Evolutionary conservation across 106 monocot genomes (phyloP), one percentile per base, ranked within the genome.

Genomic region (Dendrobium officinale): DNA sequence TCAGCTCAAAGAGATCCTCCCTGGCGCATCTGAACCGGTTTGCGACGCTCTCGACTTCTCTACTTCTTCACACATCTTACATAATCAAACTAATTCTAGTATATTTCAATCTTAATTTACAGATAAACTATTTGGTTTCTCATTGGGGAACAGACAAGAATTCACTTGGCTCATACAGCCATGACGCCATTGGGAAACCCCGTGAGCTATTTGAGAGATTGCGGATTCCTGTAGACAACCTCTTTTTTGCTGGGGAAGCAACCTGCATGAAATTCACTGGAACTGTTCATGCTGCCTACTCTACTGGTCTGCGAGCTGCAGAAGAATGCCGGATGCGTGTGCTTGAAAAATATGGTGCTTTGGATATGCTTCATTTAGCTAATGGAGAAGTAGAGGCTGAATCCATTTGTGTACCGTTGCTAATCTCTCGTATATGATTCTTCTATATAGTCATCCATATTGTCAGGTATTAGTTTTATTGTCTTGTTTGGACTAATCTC

Each of bases 181-280:
- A 90, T 56, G 92, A 87, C 19, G 80, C 78, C 4, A 85, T 95
- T 7, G 88, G 87, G 29, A 90, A 86, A 68, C 47, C 90, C 5
- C 87, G 85, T 27, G 87, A 82, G 13, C 83, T 90, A 8, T 88
- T 81, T 9, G 95, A 92, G 85, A 83, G 80, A 82, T 74, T 95
- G 48, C 73, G 95, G 19, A 88, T 95, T 73, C 95, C 92, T 4
- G 92, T 92, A 7, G 95, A 95, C 87, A 95, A 95, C 76, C 88
- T 95, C 22, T 95, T 95, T 85, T 95, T 95, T 75, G 92, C 92
- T 0, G 95, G 95, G 55, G 95, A 95, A 54, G 95, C 95, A n/a
- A 92, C 95, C 9, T 90, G 95, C 81, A 77, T 88, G 41, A 85
- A 84, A 15, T 95, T 83, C 79, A 90, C 95, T 9, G 95, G 95